Evolutionary conservation across 148 eudicot species (phyloP).

Genomic region (Rhododendron henanense): DNA sequence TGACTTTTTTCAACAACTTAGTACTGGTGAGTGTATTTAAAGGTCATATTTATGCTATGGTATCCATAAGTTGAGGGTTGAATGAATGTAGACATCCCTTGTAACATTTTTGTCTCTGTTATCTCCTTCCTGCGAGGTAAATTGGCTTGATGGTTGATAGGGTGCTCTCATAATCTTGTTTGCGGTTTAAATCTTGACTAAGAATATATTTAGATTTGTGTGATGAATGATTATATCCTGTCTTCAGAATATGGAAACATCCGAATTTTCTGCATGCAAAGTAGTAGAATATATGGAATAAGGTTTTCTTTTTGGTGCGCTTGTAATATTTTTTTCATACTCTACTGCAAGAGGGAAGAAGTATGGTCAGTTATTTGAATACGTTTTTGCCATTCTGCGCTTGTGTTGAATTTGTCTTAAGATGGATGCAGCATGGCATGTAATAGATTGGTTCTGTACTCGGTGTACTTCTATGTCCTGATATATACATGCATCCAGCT

Average conservation of each 20-base stretch:
- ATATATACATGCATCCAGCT: not conserved
- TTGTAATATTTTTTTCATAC: not conserved
- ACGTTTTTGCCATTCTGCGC: not conserved
- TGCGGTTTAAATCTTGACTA: not conserved
- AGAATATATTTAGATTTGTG: not conserved
- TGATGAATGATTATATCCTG: not conserved
- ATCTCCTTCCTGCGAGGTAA: not conserved
- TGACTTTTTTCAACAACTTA: constrained; percentile 92
- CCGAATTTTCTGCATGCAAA: not conserved
- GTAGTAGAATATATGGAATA: not conserved
- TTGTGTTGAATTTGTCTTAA: not conserved
- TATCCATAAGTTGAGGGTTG: not conserved
- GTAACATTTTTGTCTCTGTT: not conserved
- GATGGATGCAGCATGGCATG: not conserved
- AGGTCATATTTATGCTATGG: not conserved
- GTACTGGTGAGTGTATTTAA: constrained; percentile 60
- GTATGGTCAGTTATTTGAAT: not conserved
- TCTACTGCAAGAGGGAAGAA: not conserved
- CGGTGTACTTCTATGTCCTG: not conserved
- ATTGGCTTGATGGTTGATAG: not conserved
- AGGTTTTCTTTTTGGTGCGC: not conserved
- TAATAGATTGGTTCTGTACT: not conserved
- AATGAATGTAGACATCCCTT: not conserved
- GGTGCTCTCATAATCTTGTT: not conserved
- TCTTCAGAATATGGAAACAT: not conserved